Percentiles rank a stretch among this genome's conserved stretches.
phyloP scores from a whole-genome alignment of 495 filamentous ascomycete species.

The Talaromyces liani region DNA sequence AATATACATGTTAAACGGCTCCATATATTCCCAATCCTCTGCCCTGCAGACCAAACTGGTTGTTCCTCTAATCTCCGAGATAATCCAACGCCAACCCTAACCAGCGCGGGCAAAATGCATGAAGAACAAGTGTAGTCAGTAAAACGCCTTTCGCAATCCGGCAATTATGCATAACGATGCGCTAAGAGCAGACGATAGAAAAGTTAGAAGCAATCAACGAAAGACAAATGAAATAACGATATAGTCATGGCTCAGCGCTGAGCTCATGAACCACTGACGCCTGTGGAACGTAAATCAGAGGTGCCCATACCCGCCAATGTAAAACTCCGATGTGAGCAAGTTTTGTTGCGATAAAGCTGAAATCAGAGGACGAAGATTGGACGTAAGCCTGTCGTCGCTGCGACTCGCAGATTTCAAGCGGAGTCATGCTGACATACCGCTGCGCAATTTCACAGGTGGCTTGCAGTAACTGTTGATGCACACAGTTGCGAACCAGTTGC shows the following conservation, averaged over 20 bases:
- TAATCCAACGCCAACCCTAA: background rate
- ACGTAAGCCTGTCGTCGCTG: slow-evolving; percentile 22
- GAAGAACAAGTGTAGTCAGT: background rate
- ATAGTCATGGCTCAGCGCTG: background rate
- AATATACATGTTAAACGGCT: slow-evolving; percentile 1
- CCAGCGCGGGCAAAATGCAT: slow-evolving; percentile 4
- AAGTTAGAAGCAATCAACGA: slow-evolving; percentile 3
- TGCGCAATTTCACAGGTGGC: slow-evolving; percentile 26
- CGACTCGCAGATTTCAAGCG: slow-evolving; percentile 39
- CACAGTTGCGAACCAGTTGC: slow-evolving; percentile 24
- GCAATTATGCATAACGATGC: slow-evolving; percentile 5
- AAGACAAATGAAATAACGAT: background rate
- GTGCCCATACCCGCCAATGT: slow-evolving; percentile 84
- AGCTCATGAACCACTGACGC: background rate
- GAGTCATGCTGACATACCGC: slow-evolving; percentile 34
- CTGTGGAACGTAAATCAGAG: slow-evolving; percentile 49
- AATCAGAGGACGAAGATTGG: slow-evolving; percentile 19
- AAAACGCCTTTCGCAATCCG: background rate
- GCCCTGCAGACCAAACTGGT: background rate
- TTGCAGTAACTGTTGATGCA: slow-evolving; percentile 28
- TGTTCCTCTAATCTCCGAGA: background rate
- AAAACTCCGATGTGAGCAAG: slow-evolving; percentile 72
- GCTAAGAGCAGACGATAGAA: slow-evolving; percentile 1
- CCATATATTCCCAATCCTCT: background rate
- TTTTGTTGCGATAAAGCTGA: slow-evolving; percentile 62